Conservation (phyloP, 371 early-diverging fungal species). For the Mucor indicus region DNA sequence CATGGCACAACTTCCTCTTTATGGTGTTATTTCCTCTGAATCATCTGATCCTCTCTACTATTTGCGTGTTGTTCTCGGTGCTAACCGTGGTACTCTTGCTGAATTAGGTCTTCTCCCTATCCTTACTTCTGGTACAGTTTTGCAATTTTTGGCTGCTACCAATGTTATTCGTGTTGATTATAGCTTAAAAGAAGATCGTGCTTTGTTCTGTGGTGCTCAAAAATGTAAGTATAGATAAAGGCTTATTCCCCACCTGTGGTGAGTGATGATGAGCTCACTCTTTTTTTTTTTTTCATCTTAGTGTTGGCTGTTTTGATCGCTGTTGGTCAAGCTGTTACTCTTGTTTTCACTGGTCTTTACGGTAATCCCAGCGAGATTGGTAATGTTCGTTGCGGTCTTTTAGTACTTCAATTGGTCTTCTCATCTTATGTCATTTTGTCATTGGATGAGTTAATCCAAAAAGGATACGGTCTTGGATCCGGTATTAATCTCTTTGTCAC, state of each 20-base stretch:
- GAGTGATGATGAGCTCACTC: neutral
- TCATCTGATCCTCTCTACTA: conserved; percentile 98
- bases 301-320: conserved; percentile 91
- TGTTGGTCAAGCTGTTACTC: conserved; percentile 96
- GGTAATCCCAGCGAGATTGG: conserved; percentile 96
- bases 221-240: conserved; percentile 69
- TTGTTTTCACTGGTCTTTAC: conserved; percentile 98
- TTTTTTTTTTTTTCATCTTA: conserved; percentile 9
- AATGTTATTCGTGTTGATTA: conserved; percentile 98
- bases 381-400: conserved; percentile 86
- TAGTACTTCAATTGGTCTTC: conserved; percentile 96
- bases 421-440: conserved; percentile 98
- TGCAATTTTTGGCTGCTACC: conserved; percentile 97
- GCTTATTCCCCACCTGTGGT: neutral
- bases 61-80: conserved; percentile 99
- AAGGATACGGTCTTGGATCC: conserved; percentile 99
- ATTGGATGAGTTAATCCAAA: conserved; percentile 99
- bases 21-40: conserved; percentile 98
- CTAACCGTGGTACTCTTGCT: conserved; percentile 99
- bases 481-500: conserved; percentile 99
- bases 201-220: conserved; percentile 97
- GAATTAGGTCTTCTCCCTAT: conserved; percentile 99
- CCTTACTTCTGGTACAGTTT: conserved; percentile 99
- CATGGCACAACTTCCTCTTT: conserved; percentile 99
- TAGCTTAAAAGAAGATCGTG: conserved; percentile 97